Conservation (phyloP, 225 moss, liverwort and hornwort species). For the Physcomitrium patens region DNA sequence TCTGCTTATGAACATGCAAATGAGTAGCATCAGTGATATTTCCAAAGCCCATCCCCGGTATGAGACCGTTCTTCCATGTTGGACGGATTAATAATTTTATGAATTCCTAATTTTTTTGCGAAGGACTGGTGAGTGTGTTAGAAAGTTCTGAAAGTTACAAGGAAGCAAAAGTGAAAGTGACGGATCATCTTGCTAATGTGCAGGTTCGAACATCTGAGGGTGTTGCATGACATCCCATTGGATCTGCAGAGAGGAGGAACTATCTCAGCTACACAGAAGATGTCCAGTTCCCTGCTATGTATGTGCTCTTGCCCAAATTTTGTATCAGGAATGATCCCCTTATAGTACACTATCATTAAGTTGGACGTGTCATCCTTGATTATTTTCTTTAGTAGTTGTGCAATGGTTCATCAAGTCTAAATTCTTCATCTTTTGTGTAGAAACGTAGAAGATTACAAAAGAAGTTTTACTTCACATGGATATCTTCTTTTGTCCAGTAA, state of each 20-base stretch:
- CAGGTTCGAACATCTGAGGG: slow-evolving; percentile 60
- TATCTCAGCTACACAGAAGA: slow-evolving; percentile 39
- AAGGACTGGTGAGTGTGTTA: slow-evolving; percentile 5
- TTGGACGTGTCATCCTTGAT: background rate
- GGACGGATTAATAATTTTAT: background rate
- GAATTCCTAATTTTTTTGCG: background rate
- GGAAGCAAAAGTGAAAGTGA: slow-evolving; percentile 11
- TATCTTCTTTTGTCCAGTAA: background rate
- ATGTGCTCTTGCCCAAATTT: slow-evolving; percentile 21
- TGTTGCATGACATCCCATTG: slow-evolving; percentile 60
- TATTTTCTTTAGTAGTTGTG: slow-evolving; percentile 5
- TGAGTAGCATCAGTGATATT: slow-evolving; percentile 44
- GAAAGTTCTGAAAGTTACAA: background rate
- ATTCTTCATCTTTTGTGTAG: slow-evolving; percentile 7
- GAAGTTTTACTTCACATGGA: background rate
- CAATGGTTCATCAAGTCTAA: background rate
- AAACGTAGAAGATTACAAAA: background rate
- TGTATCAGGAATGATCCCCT: slow-evolving; percentile 3
- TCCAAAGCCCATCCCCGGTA: slow-evolving; percentile 58
- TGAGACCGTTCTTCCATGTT: slow-evolving; percentile 9
- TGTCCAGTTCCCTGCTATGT: slow-evolving; percentile 60
- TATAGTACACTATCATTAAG: background rate
- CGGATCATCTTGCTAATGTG: slow-evolving; percentile 15
- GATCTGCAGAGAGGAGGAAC: slow-evolving; percentile 57
- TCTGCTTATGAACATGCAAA: slow-evolving; percentile 53